phyloP scores from a whole-genome alignment of 129 eudicot species.

The Sambucus nigra region DNA sequence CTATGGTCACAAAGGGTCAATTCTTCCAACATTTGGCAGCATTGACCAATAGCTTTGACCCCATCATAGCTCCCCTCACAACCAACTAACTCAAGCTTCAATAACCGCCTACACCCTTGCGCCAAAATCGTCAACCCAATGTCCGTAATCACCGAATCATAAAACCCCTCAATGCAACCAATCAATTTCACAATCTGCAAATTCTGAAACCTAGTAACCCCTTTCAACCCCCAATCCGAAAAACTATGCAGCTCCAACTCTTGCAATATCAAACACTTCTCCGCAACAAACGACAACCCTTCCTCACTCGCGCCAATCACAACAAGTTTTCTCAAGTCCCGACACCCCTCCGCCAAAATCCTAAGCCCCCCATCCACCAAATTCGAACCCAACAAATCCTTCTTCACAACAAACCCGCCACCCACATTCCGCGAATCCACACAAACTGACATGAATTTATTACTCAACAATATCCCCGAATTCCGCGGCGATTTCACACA shows the following conservation, averaged over 20 bases:
- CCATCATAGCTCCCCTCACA: slow-evolving; percentile 99
- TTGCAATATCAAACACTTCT: slow-evolving; percentile 59
- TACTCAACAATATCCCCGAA: slow-evolving; percentile 63
- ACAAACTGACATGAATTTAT: slow-evolving; percentile 35
- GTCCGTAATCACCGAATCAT: slow-evolving; percentile 69
- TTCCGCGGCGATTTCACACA: slow-evolving; percentile 40
- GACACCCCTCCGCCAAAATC: slow-evolving; percentile 59
- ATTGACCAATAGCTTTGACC: slow-evolving; percentile 87
- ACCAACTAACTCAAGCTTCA: slow-evolving; percentile 87
- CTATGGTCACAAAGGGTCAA: slow-evolving; percentile 62
- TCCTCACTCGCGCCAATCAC: slow-evolving; percentile 44
- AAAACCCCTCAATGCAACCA: slow-evolving; percentile 58
- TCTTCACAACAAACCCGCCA: slow-evolving; percentile 28
- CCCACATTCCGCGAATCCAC: slow-evolving; percentile 31
- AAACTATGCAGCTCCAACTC: slow-evolving; percentile 70
- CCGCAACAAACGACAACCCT: slow-evolving; percentile 50
- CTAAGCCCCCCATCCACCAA: slow-evolving; percentile 57
- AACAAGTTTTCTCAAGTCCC: slow-evolving; percentile 48
- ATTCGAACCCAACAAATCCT: slow-evolving; percentile 34
- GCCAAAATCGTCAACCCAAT: slow-evolving; percentile 91
- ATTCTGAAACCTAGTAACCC: slow-evolving; percentile 43
- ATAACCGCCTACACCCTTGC: slow-evolving; percentile 73
- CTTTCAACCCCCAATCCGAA: slow-evolving; percentile 46
- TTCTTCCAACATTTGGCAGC: slow-evolving; percentile 94
- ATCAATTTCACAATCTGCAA: slow-evolving; percentile 74